Conservation (phyloP, 2,329 filamentous ascomycete genomes). For the Huntiella savannae region DNA sequence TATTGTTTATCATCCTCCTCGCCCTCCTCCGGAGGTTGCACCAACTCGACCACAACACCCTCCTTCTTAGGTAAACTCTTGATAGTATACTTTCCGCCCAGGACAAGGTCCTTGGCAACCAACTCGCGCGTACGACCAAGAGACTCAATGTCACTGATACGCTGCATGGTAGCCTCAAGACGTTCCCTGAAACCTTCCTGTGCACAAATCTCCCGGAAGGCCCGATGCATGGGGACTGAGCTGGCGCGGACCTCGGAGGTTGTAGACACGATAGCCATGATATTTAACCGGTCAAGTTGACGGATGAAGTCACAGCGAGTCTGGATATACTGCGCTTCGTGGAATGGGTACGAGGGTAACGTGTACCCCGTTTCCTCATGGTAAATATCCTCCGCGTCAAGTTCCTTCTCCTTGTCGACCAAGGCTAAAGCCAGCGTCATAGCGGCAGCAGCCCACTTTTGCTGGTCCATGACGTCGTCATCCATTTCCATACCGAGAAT, state of each 20-base stretch:
- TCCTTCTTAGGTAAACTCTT: slow-evolving; percentile 19
- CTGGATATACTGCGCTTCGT: slow-evolving; percentile 80
- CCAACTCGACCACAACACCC: slow-evolving; percentile 22
- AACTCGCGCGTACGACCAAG: slow-evolving; percentile 84
- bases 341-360: slow-evolving; percentile 62
- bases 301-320: slow-evolving; percentile 90
- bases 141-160: slow-evolving; percentile 85
- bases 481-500: slow-evolving; percentile 61
- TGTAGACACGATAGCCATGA: slow-evolving; percentile 75
- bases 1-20: slow-evolving; percentile 13
- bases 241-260: slow-evolving; percentile 75
- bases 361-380: slow-evolving; percentile 49
- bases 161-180: slow-evolving; percentile 61
- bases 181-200: slow-evolving; percentile 63
- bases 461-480: slow-evolving; percentile 95
- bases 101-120: slow-evolving; percentile 83
- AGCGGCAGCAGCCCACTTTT: slow-evolving; percentile 85
- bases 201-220: slow-evolving; percentile 67
- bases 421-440: slow-evolving; percentile 86
- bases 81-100: slow-evolving; percentile 63
- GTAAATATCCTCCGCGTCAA: slow-evolving; percentile 37
- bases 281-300: slow-evolving; percentile 76
- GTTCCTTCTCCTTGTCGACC: slow-evolving; percentile 58
- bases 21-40: slow-evolving; percentile 24
- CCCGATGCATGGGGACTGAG: slow-evolving; percentile 87